phyloP scores from a whole-genome alignment of 176 grass and related monocot species.

The Oropetium thomaeum region DNA sequence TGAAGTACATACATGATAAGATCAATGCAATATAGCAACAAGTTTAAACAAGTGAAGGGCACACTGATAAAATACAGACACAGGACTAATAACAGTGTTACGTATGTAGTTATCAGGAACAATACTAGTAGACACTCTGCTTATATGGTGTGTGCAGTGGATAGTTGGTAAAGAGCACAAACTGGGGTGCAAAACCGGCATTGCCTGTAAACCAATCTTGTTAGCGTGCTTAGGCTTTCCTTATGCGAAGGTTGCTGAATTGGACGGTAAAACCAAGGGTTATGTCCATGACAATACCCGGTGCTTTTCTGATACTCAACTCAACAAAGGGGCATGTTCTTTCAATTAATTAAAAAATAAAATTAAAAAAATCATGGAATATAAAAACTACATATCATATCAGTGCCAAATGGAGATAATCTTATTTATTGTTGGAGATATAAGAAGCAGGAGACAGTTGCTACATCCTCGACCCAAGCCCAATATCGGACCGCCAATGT shows the following conservation, averaged over 20 bases:
- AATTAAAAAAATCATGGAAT: neutral
- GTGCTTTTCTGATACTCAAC: neutral
- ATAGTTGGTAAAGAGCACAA: neutral
- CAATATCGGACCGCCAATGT: neutral
- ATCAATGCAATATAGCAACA: constrained; percentile 18
- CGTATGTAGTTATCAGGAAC: neutral
- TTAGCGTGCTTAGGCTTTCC: neutral
- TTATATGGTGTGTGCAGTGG: neutral
- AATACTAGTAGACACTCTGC: neutral
- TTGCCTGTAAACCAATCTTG: neutral
- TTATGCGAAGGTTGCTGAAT: neutral
- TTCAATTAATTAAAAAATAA: too few species aligned
- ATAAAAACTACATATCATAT: neutral
- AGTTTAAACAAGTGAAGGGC: constrained; percentile 12
- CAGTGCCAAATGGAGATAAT: neutral
- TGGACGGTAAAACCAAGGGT: neutral
- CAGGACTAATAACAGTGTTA: neutral
- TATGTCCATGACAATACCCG: neutral
- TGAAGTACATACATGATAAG: constrained; percentile 27
- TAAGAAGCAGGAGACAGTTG: neutral
- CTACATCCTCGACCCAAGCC: neutral
- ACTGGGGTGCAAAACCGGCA: neutral
- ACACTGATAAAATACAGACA: constrained; percentile 13
- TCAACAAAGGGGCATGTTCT: neutral
- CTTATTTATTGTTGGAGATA: neutral